phyloP scores from a whole-genome alignment of 164 flowering plant species.

The Euptelea pleiosperma region DNA sequence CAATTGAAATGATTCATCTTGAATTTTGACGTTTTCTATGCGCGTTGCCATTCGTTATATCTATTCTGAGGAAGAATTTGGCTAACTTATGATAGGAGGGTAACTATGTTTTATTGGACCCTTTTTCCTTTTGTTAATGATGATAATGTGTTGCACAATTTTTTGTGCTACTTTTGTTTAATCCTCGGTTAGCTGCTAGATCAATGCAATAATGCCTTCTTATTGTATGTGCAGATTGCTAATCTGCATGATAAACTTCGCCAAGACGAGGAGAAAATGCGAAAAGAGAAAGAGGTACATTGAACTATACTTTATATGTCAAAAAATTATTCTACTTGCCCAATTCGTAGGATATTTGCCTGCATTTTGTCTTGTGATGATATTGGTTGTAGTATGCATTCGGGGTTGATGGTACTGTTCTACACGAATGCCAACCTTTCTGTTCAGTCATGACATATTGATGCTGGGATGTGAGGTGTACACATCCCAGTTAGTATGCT shows the following conservation, averaged over 20 bases:
- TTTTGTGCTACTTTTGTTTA: no score
- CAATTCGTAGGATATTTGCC: background rate
- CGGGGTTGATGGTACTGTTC: background rate
- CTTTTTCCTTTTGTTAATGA: background rate
- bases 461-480: background rate
- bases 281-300: conserved; percentile 10
- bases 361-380: background rate
- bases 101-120: no score
- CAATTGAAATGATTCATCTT: no score
- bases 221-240: conserved; percentile 16
- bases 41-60: no score
- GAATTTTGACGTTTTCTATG: no score
- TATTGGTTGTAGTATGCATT: background rate
- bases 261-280: conserved; percentile 1
- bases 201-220: background rate
- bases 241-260: conserved; percentile 15
- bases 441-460: background rate
- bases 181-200: background rate
- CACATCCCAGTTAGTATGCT: no score
- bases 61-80: no score
- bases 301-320: background rate
- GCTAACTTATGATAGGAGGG: no score
- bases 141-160: background rate
- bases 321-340: background rate
- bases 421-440: background rate